Evolutionary conservation across 257 asterid species (phyloP), one percentile per base, ranked within the genome.

Genomic region (Gardenia jasminoides): DNA sequence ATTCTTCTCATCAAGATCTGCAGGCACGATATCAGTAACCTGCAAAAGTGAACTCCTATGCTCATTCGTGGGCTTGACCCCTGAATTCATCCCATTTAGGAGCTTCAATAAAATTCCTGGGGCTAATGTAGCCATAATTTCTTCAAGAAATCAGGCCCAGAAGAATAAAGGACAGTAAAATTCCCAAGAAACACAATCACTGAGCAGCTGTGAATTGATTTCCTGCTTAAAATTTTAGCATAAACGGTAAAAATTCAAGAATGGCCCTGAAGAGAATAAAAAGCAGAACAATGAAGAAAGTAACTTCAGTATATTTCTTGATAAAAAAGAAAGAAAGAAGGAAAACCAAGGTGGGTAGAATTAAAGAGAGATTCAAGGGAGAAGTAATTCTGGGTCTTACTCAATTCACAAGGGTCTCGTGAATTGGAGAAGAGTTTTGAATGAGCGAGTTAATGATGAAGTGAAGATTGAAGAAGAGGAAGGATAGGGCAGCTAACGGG

Each of bases 1-100:
- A 70, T 85, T 88, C 33, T 94, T 94, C 84, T 94, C 97, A 36
- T 94, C 98, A 26, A 94, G 96, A 84, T 92, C 97, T 8, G 96
- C 98, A 0, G 97, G 98, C 22, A 94, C 97, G 30, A 92, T 94
- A 80, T 91, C 97, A 16, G 96, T 94, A 16, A 94, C 97, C 83
- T 94, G 98, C 67, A 94, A 58, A 5, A 94, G 88, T 1, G 97
- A 90, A 82, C 97, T 94, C 61, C 97, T 78, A 80, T 94, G 91
- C 85, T 92, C 98, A 75, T 93, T 84, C 22, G 97, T 91, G n/a
- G 97, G 88, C 77, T 94, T 94, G 47, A 84, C 84, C 50, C 97
- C 97, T 1, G 94, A 87, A 66, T 85, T 87, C 95, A 94, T 87
- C 76, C 94, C 96, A 64, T 91, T 83, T 67, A 94, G 58, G 0